A percentile compares a stretch with the other conserved stretches of the same genome.
phyloP scores from a whole-genome alignment of 495 filamentous ascomycete species.

The Penicillium cinerascens region DNA sequence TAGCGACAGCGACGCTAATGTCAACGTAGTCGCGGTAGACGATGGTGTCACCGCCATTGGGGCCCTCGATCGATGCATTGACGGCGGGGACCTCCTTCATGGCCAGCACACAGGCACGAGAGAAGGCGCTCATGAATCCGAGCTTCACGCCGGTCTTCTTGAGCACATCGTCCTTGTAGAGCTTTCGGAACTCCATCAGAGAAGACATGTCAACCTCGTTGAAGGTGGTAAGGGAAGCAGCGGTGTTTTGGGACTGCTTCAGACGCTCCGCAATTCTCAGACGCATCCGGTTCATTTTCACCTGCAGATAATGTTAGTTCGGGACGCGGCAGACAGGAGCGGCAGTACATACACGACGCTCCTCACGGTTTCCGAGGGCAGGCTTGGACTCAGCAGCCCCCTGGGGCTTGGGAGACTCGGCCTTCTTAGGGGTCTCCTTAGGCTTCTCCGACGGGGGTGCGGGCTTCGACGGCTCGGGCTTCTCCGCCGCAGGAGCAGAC shows the following conservation, averaged over 20 bases:
- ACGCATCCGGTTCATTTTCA: slow-evolving; percentile 99
- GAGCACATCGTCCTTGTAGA: slow-evolving; percentile 93
- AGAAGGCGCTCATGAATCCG: slow-evolving; percentile 98
- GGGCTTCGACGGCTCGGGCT: slow-evolving; percentile 34
- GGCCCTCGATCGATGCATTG: slow-evolving; percentile 96
- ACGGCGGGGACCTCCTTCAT: slow-evolving; percentile 95
- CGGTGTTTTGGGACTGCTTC: slow-evolving; percentile 99
- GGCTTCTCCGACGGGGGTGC: slow-evolving; percentile 41
- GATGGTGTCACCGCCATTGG: slow-evolving; percentile 92
- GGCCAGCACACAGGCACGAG: slow-evolving; percentile 82
- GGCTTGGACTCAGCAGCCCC: slow-evolving; percentile 25
- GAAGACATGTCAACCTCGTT: slow-evolving; percentile 99
- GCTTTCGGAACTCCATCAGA: slow-evolving; percentile 92
- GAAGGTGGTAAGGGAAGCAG: slow-evolving; percentile 95
- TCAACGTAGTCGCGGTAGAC: slow-evolving; percentile 98
- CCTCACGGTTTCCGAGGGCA: slow-evolving; percentile 72
- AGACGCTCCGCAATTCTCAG: slow-evolving; percentile 94
- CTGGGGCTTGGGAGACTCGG: slow-evolving; percentile 31
- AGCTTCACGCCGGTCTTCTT: slow-evolving; percentile 98
- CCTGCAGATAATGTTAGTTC: slow-evolving; percentile 44
- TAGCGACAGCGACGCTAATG: slow-evolving; percentile 94
- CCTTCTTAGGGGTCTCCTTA: slow-evolving; percentile 28
- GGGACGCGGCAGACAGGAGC: not conserved
- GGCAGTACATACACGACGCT: slow-evolving; percentile 69
- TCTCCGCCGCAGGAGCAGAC: no score